Evolutionary conservation across 2,329 filamentous ascomycete genomes (phyloP).

Genomic region (Trichoderma asperellum): DNA sequence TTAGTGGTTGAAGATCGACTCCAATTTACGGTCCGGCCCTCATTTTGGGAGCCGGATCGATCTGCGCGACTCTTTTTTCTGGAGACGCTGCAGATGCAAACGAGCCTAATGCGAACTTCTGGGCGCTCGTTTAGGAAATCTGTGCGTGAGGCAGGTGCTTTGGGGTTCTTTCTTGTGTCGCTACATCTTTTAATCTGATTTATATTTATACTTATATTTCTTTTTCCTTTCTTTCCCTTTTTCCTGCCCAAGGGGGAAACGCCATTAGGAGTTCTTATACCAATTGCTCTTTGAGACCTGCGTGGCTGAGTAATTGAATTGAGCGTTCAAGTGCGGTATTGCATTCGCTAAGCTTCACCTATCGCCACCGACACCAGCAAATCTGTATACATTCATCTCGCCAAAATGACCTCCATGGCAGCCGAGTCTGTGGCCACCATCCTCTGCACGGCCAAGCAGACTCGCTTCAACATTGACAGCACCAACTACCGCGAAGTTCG

Average conservation of each 20-base stretch:
- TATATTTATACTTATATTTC: background rate
- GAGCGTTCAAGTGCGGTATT: background rate
- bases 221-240: background rate
- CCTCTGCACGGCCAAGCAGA: constrained; percentile 68
- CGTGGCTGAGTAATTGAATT: background rate
- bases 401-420: constrained; percentile 52
- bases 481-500: constrained; percentile 61
- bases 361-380: background rate
- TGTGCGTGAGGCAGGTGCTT: background rate
- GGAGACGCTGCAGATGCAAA: background rate
- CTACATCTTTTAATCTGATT: background rate
- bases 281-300: background rate
- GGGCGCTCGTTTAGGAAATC: background rate
- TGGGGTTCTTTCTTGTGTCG: background rate
- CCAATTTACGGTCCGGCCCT: background rate
- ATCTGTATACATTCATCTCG: background rate
- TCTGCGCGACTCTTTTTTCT: background rate
- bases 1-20: background rate
- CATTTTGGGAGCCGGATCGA: background rate
- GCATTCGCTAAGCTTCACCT: background rate
- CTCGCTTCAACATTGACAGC: constrained; percentile 64
- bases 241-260: background rate
- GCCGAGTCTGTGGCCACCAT: constrained; percentile 58
- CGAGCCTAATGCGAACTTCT: background rate
- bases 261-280: background rate